Base-by-base conservation (phyloP, 2,329 filamentous ascomycete species). In the Verticillium nubilum region DNA sequence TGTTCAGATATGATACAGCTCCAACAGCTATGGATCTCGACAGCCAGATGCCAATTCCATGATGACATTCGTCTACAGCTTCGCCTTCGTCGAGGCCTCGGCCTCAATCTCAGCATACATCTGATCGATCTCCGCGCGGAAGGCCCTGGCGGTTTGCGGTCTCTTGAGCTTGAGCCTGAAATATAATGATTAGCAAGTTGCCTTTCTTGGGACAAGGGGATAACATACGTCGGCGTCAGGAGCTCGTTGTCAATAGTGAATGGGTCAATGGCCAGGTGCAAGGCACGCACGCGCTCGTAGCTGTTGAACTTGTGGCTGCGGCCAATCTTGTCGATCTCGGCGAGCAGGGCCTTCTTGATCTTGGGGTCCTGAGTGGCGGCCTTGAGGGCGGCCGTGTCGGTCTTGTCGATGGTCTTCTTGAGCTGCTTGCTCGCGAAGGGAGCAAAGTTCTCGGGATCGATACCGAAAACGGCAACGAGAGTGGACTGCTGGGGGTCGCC, bases 211-310 rank as follows among this genome's bases (percentile, higher is more conserved):
- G 26, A 19, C 5, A 23, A 15, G 4, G 4, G 12, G 55, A 33
- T 17, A 19, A 85, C 89, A 86, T 84, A 94, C 90, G 91, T 96
- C 25, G 91, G 91, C 23, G 91, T 95, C 70, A 93, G 77, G 56
- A 97, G 80, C 74, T 96, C 90, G 71, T 99, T 99, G 56, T 97
- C 93, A 64, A 98, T 87, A 1, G 87, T 91, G 68, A 99, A 98
- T 1, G 95, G 95, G 61, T 99, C 95, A 15, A 97, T 67, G 67
- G 89, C 87, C 66, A 99, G 76, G 63, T 88, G 76, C 59, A 89
- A 82, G 66, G 88, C 90, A 72, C 83, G 85, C 54, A 98, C 88
- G 64, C 86, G 86, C 81, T 99, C 95, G 67, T 90, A 98, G 66
- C 87, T 91, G 71, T 96, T 95, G 74, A 99, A 93, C 78, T 95